A percentile compares a stretch with the other conserved stretches of the same genome.
Evolutionary conservation across 2,329 filamentous ascomycete species (phyloP).

Genomic region (Lachnellula willkommii): DNA sequence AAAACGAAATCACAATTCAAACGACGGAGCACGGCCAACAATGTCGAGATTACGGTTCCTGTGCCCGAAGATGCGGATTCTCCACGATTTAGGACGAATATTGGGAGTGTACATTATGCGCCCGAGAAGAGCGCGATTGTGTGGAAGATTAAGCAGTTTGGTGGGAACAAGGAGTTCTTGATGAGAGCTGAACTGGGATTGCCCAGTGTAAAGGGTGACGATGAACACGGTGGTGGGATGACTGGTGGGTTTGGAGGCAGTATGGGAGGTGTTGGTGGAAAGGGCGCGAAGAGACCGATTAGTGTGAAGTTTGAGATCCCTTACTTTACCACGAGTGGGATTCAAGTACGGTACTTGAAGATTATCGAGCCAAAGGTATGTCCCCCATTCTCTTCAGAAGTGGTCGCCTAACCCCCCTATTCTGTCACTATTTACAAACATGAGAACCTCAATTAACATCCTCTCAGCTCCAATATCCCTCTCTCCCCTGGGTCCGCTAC

Average conservation of each 20-base stretch:
- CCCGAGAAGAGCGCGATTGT: constrained; percentile 96
- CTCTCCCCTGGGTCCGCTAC: constrained; percentile 94
- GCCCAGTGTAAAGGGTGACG: constrained; percentile 88
- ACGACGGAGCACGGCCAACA: constrained; percentile 93
- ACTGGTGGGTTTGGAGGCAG: constrained; percentile 94
- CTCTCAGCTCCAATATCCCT: constrained; percentile 87
- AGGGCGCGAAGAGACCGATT: constrained; percentile 88
- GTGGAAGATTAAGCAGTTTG: constrained; percentile 99
- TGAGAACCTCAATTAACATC: constrained; percentile 5
- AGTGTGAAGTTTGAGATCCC: constrained; percentile 99
- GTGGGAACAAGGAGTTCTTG: constrained; percentile 95
- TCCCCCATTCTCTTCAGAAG: constrained; percentile 7
- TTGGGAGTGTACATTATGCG: constrained; percentile 94
- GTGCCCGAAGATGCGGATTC: constrained; percentile 96
- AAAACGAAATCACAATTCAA: constrained; percentile 99
- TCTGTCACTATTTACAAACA: background rate
- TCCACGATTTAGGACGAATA: constrained; percentile 93
- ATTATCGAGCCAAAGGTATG: constrained; percentile 98
- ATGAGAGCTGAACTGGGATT: constrained; percentile 96
- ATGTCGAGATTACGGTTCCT: constrained; percentile 95
- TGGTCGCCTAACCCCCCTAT: background rate
- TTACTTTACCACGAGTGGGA: constrained; percentile 99
- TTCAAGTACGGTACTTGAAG: constrained; percentile 97
- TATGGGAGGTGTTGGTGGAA: constrained; percentile 86
- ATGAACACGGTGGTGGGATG: constrained; percentile 95